Evolutionary conservation across 2,329 filamentous ascomycete species (phyloP).

Genomic region (Cryphonectria nitschkei): DNA sequence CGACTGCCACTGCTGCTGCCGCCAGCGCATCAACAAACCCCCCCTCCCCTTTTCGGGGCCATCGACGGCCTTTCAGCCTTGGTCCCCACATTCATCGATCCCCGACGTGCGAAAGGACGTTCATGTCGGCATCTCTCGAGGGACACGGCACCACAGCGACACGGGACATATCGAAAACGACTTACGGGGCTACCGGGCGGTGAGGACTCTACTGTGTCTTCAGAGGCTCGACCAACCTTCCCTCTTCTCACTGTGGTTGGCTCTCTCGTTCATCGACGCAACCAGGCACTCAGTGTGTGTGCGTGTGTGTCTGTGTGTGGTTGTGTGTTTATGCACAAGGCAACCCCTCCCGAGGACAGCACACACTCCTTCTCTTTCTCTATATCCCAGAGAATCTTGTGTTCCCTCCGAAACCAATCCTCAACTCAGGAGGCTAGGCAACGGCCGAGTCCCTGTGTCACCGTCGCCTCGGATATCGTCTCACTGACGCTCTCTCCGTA

Average conservation of each 20-base stretch:
- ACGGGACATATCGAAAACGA: background rate
- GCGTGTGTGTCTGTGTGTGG: too few species aligned
- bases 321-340: too few species aligned
- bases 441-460: background rate
- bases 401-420: background rate
- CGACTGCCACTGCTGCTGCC: background rate
- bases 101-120: background rate
- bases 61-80: background rate
- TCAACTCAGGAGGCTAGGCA: background rate
- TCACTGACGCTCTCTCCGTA: background rate
- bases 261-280: background rate
- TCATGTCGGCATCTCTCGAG: background rate
- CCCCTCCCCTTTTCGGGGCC: background rate
- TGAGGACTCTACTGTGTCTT: background rate
- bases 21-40: background rate
- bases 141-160: background rate
- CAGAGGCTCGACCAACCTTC: background rate
- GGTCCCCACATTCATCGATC: background rate
- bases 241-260: background rate
- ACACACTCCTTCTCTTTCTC: too few species aligned
- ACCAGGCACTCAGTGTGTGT: background rate
- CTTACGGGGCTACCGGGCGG: background rate
- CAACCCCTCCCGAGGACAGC: too few species aligned
- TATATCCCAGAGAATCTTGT: background rate
- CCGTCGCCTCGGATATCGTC: background rate